Evolutionary conservation across 139 green algal species (phyloP), one percentile per base, ranked within the genome.

Genomic region (Micractinium sp.): DNA sequence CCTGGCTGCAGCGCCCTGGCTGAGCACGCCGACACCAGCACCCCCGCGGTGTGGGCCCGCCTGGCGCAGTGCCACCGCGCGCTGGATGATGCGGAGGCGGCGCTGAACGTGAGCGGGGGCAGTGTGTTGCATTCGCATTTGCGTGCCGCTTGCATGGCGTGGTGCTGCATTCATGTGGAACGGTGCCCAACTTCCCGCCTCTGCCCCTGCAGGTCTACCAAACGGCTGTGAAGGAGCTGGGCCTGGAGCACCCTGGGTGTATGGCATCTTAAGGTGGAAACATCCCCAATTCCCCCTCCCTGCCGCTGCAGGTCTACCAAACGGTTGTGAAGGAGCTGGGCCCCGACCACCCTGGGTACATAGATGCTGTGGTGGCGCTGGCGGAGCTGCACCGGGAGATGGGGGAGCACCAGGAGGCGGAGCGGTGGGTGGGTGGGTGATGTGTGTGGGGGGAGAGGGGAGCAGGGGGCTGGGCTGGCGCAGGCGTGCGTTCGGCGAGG

Each of bases 321-420:
- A 80, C 66, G 18, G 83, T 87, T 12, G 71, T 84, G 76, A 41
- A 85, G 87, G 35, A 69, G 31, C 61, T 93, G 76, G 81, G 77
- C 22, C 38, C 67, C 14, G 66, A 71, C 25, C 66, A 95, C 39
- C 74, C 89, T 0, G 81, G 82, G 66, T 93, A 99, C 90, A 77
- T 92, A 2, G 91, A 92, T 22, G 86, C 91, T 22, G 94, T 98
- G 41, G 91, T 94, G 39, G 91, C 90, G 56, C 93, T 99, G 84
- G 99, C 99, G 90, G 90, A 91, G 66, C 71, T 99, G 39, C 99
- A 98, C 90, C 56, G 80, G 2, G 94, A 99, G 81, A 85, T 99
- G 79, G 92, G 94, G 12, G 60, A 99, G 87, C 93, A 98, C 91
- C 86, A 79, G 22, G 84, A 92, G 33, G 88, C 71, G 47, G 39